Percentiles rank a stretch among this genome's conserved stretches.
Evolutionary conservation across 192 early-diverging fungal species (phyloP).

Genomic region (Gaertneriomyces sp.): DNA sequence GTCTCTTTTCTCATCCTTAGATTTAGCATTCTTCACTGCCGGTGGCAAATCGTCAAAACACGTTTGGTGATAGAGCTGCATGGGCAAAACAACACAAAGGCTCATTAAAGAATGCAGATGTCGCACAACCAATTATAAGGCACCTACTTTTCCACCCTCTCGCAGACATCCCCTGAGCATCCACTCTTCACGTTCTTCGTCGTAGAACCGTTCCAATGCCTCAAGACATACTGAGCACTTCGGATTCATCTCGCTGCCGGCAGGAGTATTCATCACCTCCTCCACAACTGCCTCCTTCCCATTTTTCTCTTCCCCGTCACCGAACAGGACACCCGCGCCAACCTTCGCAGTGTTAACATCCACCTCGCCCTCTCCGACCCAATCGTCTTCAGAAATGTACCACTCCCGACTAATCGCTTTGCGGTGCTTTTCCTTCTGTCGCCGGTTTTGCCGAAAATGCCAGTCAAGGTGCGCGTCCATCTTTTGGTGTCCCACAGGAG

Average conservation of each 20-base stretch:
- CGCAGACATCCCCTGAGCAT: conserved; percentile 49
- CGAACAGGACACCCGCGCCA: neutral
- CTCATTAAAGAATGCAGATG: neutral
- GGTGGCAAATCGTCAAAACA: conserved; percentile 11
- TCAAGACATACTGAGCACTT: conserved; percentile 51
- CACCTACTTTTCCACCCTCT: conserved; percentile 20
- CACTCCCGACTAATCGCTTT: conserved; percentile 82
- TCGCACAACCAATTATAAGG: neutral
- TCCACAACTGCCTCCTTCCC: conserved; percentile 15
- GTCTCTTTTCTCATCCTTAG: conserved; percentile 2
- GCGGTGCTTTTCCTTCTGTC: conserved; percentile 77
- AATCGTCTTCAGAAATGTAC: conserved; percentile 69
- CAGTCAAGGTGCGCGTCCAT: conserved; percentile 89
- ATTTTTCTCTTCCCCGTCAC: conserved; percentile 1
- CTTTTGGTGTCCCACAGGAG: conserved; percentile 60
- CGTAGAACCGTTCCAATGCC: conserved; percentile 49
- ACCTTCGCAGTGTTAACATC: conserved; percentile 37
- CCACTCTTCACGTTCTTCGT: conserved; percentile 57
- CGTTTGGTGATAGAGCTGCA: conserved; percentile 18
- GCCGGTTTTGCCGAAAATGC: conserved; percentile 93
- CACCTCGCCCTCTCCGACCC: conserved; percentile 43
- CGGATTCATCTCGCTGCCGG: conserved; percentile 29
- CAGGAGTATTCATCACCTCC: conserved; percentile 31
- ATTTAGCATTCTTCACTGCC: neutral
- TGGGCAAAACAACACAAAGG: neutral